phyloP scores from a whole-genome alignment of 352 stramenopile genomes.

The Globisporangium sylvaticum region DNA sequence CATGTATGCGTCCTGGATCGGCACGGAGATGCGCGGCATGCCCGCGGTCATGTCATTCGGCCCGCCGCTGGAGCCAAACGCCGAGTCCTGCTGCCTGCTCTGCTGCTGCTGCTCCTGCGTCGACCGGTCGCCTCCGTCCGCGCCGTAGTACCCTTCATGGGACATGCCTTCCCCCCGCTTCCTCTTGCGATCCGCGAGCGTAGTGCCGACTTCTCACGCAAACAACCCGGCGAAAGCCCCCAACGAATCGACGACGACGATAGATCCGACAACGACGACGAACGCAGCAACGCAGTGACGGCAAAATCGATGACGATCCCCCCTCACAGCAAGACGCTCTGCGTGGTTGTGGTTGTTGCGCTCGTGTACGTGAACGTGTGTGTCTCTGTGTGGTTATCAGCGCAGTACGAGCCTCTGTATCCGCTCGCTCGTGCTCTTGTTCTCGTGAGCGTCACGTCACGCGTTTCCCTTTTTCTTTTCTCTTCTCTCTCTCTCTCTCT shows the following conservation, averaged over 20 bases:
- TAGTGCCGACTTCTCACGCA: slow-evolving; percentile 13
- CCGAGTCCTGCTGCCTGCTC: neutral
- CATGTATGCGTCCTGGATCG: slow-evolving; percentile 38
- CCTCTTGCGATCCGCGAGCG: slow-evolving; percentile 47
- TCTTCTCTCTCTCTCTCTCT: neutral
- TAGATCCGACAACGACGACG: neutral
- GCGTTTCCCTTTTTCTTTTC: neutral
- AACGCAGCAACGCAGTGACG: neutral
- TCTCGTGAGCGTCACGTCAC: neutral
- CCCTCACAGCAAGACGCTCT: neutral
- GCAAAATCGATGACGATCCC: neutral
- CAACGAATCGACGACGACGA: slow-evolving; percentile 2
- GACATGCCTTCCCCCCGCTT: slow-evolving; percentile 61
- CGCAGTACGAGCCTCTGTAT: neutral
- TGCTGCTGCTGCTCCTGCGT: slow-evolving; percentile 11
- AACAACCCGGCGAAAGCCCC: slow-evolving; percentile 2
- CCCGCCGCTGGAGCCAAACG: neutral
- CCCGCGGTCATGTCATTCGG: neutral
- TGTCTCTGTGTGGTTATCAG: neutral
- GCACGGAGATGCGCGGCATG: slow-evolving; percentile 25
- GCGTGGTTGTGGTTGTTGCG: neutral
- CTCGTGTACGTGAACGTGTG: neutral
- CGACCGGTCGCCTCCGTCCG: slow-evolving; percentile 28
- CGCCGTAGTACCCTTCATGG: slow-evolving; percentile 56
- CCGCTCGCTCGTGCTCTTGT: neutral